Base-by-base conservation (phyloP, 208 protist genomes). In the Phytomonas sp. region DNA sequence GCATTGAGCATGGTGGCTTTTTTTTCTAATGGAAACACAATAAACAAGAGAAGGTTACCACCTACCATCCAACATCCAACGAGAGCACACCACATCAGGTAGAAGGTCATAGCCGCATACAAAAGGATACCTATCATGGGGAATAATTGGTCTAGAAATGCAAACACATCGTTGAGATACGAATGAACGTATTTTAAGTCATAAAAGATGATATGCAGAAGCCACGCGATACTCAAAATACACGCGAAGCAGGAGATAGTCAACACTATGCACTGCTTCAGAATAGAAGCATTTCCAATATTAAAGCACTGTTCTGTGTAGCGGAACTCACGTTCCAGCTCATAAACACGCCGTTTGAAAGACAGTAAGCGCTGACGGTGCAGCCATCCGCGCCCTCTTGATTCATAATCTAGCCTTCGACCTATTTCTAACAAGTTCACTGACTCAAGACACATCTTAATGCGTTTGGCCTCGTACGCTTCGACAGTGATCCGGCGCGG, bases 1-100 rank as follows among this genome's bases (percentile, higher is more conserved):
- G 94, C 86, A 70, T 96, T 97, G 75, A 98, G 91, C 79, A 97
- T 84, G 16, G 97, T 98, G 29, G 63, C 88, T 33, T 84, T 87
- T 23, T 93, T 63, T 32, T 87, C 72, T 73, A 96, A 78, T 12
- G 86, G 87, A 69, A 93, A 90, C 14, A 94, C 82, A 4, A 82
- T 74, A 32, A 93, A 86, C 6, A 89, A n/a, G 29, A 89, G 52
- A 16, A 92, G 56, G 70, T 82, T 70, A 7, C 83, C 72, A 37
- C 94, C 89, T 45, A 97, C 84, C 34, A 88, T 91, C 59, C 89
- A 84, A 75, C 91, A 97, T 31, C 96, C 96, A 23, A 92, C 81
- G 31, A 98, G 66, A 0, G 83, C 79, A 68, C 88, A 95, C 75
- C 89, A 86, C 64, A 98, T 78, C 10, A 98, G 63, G 69, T 98